phyloP scores from a whole-genome alignment of 2,329 filamentous ascomycete genomes.

The Xylaria sp. region DNA sequence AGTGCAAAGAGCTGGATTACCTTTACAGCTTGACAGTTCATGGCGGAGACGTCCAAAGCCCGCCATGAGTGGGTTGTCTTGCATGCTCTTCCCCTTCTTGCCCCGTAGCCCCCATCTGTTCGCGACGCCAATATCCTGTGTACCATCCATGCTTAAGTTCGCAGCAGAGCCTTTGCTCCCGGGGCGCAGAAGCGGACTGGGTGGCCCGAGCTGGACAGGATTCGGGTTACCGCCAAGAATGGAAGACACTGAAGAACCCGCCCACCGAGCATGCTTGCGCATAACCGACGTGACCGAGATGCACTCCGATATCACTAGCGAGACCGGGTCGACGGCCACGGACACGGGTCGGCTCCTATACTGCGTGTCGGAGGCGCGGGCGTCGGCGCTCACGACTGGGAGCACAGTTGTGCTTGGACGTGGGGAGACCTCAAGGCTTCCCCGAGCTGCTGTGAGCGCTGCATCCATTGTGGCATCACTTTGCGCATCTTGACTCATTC shows the following conservation, averaged over 20 bases:
- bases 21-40: constrained; percentile 86
- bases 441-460: constrained; percentile 44
- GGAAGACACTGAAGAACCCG: constrained; percentile 93
- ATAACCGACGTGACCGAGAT: constrained; percentile 98
- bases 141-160: constrained; percentile 54
- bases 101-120: constrained; percentile 94
- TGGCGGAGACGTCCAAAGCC: constrained; percentile 90
- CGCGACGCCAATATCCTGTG: constrained; percentile 69
- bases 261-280: constrained; percentile 96
- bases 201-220: constrained; percentile 63
- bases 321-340: constrained; percentile 89
- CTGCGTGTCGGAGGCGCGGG: constrained; percentile 60
- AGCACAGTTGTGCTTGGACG: constrained; percentile 42
- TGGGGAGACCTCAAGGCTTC: constrained; percentile 42
- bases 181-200: constrained; percentile 56
- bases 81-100: constrained; percentile 96
- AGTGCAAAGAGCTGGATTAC: constrained; percentile 56
- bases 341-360: constrained; percentile 73
- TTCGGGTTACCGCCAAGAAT: constrained; percentile 85
- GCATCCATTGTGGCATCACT: constrained; percentile 45
- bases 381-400: constrained; percentile 35
- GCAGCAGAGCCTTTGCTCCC: constrained; percentile 56
- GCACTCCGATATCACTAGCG: constrained; percentile 96
- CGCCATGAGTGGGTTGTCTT: constrained; percentile 95
- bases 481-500: constrained; percentile 53